Base-by-base conservation (phyloP, 179 eudicot species). In the Silene noctiflora region DNA sequence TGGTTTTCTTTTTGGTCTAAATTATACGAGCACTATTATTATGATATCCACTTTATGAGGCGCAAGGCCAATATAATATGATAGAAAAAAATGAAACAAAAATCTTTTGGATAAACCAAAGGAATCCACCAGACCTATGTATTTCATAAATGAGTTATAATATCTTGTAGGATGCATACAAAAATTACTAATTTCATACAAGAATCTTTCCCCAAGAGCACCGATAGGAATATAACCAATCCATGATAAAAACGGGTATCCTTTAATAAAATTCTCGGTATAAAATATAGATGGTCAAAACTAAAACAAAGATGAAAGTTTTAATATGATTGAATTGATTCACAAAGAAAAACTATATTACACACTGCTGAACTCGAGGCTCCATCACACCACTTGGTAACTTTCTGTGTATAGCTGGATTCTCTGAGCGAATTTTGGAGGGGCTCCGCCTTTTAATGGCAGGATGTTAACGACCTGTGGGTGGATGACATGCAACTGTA, bases 391-490 rank as follows among this genome's bases (percentile, higher is more conserved):
- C 42, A 94, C 94, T 83, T 88, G 94, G 84, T 90, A 94, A 62
- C 82, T 90, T 61, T 94, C 98, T 2, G 98, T 86, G 31, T 67
- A 72, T 3, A 92, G 89, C 81, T 86, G 85, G 72, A 89, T 85
- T 80, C 94, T 89, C 81, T 92, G 94, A 20, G 93, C 66, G 80
- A 79, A 90, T 85, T 85, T 92, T 13, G 97, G 98, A 62, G 92
- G 86, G 1, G 92, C 62, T 25, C 94, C 97, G 24, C 94, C 94
- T 81, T 76, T 90, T 76, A 89, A 73, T 9, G 97, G 98, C 84
- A 92, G 72, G 64, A 92, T 77, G 70, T 81, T 90, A 59, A 85
- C 77, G 17, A 91, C 94, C 98, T 94, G 35, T 67, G 22, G 16
- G 35, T 29, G 42, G 2, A n/a, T n/a, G n/a, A n/a, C 27, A 29